These are phyloP conservation scores for Neopestalotiopsis sp. DNA, from an alignment of 2,329 filamentous ascomycete genomes.

Conservation along the genomic window DNA sequence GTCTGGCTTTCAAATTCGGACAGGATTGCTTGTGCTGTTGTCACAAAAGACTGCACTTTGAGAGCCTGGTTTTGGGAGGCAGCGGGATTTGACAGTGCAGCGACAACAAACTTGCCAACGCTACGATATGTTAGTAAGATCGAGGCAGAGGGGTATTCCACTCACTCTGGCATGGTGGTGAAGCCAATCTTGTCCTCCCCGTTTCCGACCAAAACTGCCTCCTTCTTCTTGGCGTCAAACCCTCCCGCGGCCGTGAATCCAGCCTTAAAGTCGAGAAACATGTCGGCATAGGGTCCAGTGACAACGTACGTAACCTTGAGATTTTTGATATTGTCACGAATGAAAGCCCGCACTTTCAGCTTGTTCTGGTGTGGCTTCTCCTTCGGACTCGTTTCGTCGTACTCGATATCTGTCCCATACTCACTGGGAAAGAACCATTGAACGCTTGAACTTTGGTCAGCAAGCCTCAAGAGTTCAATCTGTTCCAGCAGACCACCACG, in stretches of 20 bases:
- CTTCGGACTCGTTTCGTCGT: conserved; percentile 52
- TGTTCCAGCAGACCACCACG: conserved; percentile 59
- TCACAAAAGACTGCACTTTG: conserved; percentile 75
- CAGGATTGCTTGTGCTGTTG: conserved; percentile 66
- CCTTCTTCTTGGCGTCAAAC: conserved; percentile 62
- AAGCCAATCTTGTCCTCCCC: conserved; percentile 69
- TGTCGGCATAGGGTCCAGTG: conserved; percentile 65
- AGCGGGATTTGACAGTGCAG: conserved; percentile 62
- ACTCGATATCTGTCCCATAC: conserved; percentile 64
- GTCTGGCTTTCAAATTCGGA: conserved; percentile 74
- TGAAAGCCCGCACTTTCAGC: conserved; percentile 61
- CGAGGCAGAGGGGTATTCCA: conserved; percentile 23
- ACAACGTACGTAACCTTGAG: conserved; percentile 66
- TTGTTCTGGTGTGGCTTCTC: conserved; percentile 70
- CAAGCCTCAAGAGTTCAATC: conserved; percentile 58
- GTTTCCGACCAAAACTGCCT: conserved; percentile 66
- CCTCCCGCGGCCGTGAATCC: conserved; percentile 53
- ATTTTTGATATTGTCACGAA: conserved; percentile 50
- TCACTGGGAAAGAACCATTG: conserved; percentile 65
- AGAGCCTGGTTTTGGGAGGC: conserved; percentile 60
- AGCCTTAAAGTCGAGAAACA: conserved; percentile 53
- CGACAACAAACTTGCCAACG: conserved; percentile 70
- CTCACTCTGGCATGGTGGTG: conserved; percentile 75
- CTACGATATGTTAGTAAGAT: conserved; percentile 39
- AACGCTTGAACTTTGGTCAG: conserved; percentile 53